Base-by-base conservation (phyloP, 2,329 filamentous ascomycete genomes). In the Monosporascus ibericus region DNA sequence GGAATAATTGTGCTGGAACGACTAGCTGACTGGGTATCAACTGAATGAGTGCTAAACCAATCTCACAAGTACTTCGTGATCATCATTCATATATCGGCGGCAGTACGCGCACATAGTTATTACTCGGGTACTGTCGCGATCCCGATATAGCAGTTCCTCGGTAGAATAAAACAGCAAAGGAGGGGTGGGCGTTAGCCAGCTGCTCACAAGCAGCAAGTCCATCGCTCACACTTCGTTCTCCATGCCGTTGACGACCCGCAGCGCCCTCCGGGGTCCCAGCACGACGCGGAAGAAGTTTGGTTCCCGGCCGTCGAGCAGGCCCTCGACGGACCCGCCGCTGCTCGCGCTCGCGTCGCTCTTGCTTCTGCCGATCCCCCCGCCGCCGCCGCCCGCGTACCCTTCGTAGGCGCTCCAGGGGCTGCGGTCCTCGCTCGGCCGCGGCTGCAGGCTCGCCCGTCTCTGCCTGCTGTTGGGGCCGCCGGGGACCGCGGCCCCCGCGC, bases 271-370 rank as follows among this genome's bases (percentile, higher is more conserved):
- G 22, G 86, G 86, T 55, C 85, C 85, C 68, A 89, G 68, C 61
- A 88, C 70, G 27, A 88, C 84, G 48, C 78, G 86, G 66, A 87
- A 83, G 69, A 89, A 90, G 53, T 79, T 86, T 54, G 87, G 87
- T 65, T 89, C 84, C 55, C 81, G 76, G 9, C 70, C 71, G 22
- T 74, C 70, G 25, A 73, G 56, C 55, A 73, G 56, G 6, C 63
- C 62, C 50, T 72, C 70, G 2, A 64, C 69, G 30, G 69, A 69
- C 20, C 62, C 60, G 48, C 66, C 68, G 49, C 67, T 66, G 48
- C 67, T 72, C 22, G 63, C 66, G 14, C 68, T 71, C 3, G 66
- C 67, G 25, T 54, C 55, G 47, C 70, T 70, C 54, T 65, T 65
- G 20, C 62, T 60, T 36, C 66, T 57, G 1, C 53, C 52, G 46